Conservation (phyloP, 768 basidiomycete species). For the Suillus fuscotomentosus region DNA sequence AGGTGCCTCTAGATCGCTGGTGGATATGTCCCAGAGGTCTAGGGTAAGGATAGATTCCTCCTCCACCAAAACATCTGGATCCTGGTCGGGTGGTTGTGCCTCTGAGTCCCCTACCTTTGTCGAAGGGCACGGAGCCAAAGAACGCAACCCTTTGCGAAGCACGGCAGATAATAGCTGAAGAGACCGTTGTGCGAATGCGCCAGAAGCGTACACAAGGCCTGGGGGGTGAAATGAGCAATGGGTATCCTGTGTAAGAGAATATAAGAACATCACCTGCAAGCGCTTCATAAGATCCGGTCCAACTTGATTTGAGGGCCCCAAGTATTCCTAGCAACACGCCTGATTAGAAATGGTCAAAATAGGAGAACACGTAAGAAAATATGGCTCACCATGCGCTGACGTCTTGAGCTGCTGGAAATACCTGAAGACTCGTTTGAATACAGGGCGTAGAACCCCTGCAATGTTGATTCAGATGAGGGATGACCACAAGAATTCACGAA, state of each 20-base stretch:
- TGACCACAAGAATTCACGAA: no score
- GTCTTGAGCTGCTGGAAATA: neutral
- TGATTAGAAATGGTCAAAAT: neutral
- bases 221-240: neutral
- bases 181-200: neutral
- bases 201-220: neutral
- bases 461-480: neutral
- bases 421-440: neutral
- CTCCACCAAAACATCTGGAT: no score
- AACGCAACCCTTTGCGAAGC: no score
- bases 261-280: neutral
- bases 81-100: no score
- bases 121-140: no score
- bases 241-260: neutral
- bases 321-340: neutral
- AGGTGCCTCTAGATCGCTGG: no score
- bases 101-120: no score
- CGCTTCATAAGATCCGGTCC: neutral
- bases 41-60: no score
- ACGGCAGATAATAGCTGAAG: no score
- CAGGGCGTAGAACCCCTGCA: neutral
- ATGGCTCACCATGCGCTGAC: neutral
- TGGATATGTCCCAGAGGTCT: no score
- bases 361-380: neutral
- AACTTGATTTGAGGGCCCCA: neutral